Conservation (phyloP, 805 yeast genomes). For the Kodamaea laetipori region DNA sequence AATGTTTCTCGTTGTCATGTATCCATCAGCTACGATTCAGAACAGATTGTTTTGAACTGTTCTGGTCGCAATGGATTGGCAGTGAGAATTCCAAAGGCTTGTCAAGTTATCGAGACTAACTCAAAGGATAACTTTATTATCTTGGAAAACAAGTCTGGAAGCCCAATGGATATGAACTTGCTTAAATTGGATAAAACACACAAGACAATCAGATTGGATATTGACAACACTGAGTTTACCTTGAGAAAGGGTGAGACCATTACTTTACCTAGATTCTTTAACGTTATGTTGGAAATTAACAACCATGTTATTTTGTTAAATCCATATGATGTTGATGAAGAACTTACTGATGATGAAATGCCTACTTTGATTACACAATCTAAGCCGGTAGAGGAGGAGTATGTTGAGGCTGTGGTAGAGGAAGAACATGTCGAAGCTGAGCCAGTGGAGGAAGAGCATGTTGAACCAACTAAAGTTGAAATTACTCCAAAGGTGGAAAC, state of each 20-base stretch:
- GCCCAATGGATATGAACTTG: conserved; percentile 22
- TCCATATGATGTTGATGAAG: conserved; percentile 46
- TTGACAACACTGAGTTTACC: conserved; percentile 52
- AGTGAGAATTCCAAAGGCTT: conserved; percentile 59
- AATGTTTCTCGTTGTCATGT: conserved; percentile 71
- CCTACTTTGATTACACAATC: conserved; percentile 18
- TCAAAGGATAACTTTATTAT: conserved; percentile 21
- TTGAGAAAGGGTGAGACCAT: conserved; percentile 66
- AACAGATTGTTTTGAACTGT: conserved; percentile 60
- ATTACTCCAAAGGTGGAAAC: too few species aligned
- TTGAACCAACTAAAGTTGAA: too few species aligned
- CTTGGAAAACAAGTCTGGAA: conserved; percentile 25
- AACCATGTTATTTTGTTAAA: conserved; percentile 61
- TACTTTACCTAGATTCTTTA: conserved; percentile 61
- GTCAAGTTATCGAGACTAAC: conserved; percentile 32
- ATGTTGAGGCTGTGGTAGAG: not conserved
- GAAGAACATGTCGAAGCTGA: not conserved
- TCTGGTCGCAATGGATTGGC: conserved; percentile 81
- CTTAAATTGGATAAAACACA: conserved; percentile 19
- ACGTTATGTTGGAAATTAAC: conserved; percentile 68
- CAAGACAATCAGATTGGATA: conserved; percentile 44
- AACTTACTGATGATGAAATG: conserved; percentile 47
- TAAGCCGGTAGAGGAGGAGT: not conserved
- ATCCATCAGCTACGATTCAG: conserved; percentile 46
- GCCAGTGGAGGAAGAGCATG: conserved; percentile 1